These are phyloP conservation scores for Fusarium haematococcum DNA, from an alignment of 2,329 filamentous ascomycete genomes.

Conservation along the genomic window DNA sequence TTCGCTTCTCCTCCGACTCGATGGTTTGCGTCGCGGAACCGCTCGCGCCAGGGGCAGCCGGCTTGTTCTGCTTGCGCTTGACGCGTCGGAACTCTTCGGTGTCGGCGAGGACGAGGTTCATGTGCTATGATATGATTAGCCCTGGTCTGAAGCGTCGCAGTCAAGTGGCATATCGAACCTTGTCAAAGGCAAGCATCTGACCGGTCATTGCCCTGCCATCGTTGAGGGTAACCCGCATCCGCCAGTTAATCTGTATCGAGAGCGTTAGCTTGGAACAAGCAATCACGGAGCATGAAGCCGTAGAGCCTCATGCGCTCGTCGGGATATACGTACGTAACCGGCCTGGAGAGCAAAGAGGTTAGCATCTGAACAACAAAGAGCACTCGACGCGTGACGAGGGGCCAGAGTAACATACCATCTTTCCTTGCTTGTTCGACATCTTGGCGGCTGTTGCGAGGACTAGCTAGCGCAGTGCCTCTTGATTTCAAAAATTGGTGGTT, in stretches of 20 bases:
- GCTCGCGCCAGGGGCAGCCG: conserved; percentile 71
- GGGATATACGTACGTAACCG: conserved; percentile 72
- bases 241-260: conserved; percentile 88
- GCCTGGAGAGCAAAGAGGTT: conserved; percentile 69
- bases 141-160: neutral
- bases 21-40: conserved; percentile 74
- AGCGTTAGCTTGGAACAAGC: conserved; percentile 23
- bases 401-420: conserved; percentile 82
- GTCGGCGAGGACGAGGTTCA: conserved; percentile 98
- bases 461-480: conserved; percentile 49
- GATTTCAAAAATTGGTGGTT: conserved; percentile 58
- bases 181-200: conserved; percentile 98
- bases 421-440: conserved; percentile 86
- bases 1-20: conserved; percentile 96
- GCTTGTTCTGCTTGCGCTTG: conserved; percentile 85
- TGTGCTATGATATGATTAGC: conserved; percentile 73
- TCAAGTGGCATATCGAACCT: conserved; percentile 65
- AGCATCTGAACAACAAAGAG: conserved; percentile 66
- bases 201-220: conserved; percentile 97
- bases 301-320: conserved; percentile 14
- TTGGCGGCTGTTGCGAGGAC: conserved; percentile 44
- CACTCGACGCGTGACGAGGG: conserved; percentile 43
- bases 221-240: conserved; percentile 95
- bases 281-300: neutral
- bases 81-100: conserved; percentile 97